These are phyloP conservation scores for Cystoderma amianthinum DNA, from an alignment of 768 basidiomycete species.

Conservation along the genomic window DNA sequence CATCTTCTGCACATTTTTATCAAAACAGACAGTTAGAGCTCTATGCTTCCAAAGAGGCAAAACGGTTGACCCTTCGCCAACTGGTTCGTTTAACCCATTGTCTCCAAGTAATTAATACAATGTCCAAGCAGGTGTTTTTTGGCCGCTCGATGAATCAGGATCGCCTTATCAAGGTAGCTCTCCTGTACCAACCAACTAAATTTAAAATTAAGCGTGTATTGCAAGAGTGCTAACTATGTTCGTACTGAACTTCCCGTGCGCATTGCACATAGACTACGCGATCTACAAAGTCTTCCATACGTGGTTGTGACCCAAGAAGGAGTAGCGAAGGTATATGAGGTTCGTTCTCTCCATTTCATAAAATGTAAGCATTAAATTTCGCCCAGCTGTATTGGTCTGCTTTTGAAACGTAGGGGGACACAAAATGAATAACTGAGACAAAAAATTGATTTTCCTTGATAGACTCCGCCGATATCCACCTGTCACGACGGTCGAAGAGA, in stretches of 20 bases:
- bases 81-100: conserved; percentile 38
- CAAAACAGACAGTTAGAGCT: conserved; percentile 77
- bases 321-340: conserved; percentile 79
- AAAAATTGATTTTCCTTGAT: conserved; percentile 6
- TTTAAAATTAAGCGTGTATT: background rate
- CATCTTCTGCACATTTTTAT: conserved; percentile 56
- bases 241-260: conserved; percentile 84
- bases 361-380: conserved; percentile 3
- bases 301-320: conserved; percentile 83
- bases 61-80: conserved; percentile 70
- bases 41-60: conserved; percentile 69
- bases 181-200: background rate
- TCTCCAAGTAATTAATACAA: background rate
- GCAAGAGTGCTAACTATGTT: conserved; percentile 84
- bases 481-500: conserved; percentile 67
- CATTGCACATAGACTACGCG: conserved; percentile 81
- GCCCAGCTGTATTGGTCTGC: conserved; percentile 80
- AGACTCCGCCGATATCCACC: conserved; percentile 72
- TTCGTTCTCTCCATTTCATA: conserved; percentile 22
- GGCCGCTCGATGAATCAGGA: conserved; percentile 80
- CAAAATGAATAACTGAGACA: background rate
- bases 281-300: conserved; percentile 82
- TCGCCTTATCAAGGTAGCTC: conserved; percentile 62
- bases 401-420: conserved; percentile 76
- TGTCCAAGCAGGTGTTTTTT: conserved; percentile 60